Base-by-base conservation (phyloP, 306 rosid genomes). In the Adenanthera pavonina region DNA sequence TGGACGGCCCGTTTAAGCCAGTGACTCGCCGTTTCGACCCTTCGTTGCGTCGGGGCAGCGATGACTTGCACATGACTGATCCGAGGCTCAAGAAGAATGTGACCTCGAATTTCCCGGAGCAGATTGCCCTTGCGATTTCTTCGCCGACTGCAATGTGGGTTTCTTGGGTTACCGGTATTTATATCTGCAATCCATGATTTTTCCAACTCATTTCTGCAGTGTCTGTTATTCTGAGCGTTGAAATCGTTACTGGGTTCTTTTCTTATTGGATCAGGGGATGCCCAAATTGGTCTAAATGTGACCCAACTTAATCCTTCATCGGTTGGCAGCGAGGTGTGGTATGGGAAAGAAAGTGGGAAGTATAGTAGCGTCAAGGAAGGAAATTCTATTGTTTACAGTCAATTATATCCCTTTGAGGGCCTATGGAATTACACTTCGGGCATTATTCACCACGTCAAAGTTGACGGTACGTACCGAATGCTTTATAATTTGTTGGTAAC, bases 121-220 rank as follows among this genome's bases (percentile, higher is more conserved):
- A 95, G 85, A 91, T 95, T 43, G 85, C 95, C 51, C 89, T 95
- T 65, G 97, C 98, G 2, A 77, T 95, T 77, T 91, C 97, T 54
- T 87, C 97, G 17, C 89, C 97, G 47, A 80, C 91, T 84, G 86
- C 98, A 36, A 89, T 92, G 90, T 92, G 97, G 97, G 82, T 91
- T 81, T 92, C 98, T 80, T 95, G 97, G 97, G 89, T 92, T 34
- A 92, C 98, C 44, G 97, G 98, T 95, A 92, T 36, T 79, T 68
- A 7, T 68, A 52, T 83, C 70, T 38, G 12, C 56, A 35, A 34
- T 57, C 83, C 80, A 44, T 10, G 34, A 14, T 34, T 30, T 14
- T 80, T 80, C 81, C 8, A 35, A 46, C 13, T 69, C 5, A 34
- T 66, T 49, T 52, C 38, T 25, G 20, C 12, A 5, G 47, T 64